Conservation (phyloP, 192 early-diverging fungal genomes). For the Neocallimastix lanati region DNA sequence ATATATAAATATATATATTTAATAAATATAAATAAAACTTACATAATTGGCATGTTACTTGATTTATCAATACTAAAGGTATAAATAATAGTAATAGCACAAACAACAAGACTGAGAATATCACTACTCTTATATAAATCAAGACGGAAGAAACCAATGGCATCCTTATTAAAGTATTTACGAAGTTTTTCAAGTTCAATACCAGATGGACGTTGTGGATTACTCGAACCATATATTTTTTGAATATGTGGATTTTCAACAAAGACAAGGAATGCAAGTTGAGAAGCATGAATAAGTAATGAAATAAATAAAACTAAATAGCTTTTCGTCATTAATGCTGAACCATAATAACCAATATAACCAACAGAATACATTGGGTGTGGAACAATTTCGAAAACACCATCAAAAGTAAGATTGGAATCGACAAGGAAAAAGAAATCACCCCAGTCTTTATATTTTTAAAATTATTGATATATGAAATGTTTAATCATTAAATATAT, state of each 20-base stretch:
- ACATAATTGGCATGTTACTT: slow-evolving; percentile 5
- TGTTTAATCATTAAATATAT: too few relatives aligned
- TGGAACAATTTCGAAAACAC: slow-evolving; percentile 89
- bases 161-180: neutral
- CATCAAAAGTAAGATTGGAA: slow-evolving; percentile 68
- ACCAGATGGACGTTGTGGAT: neutral
- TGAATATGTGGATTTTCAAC: slow-evolving; percentile 85
- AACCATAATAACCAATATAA: slow-evolving; percentile 89
- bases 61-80: slow-evolving; percentile 12
- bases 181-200: slow-evolving; percentile 1
- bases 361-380: slow-evolving; percentile 99
- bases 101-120: slow-evolving; percentile 36
- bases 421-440: slow-evolving; percentile 94
- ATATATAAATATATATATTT: too few relatives aligned
- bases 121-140: neutral
- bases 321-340: slow-evolving; percentile 74
- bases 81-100: slow-evolving; percentile 18
- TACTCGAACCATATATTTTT: slow-evolving; percentile 30
- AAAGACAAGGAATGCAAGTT: slow-evolving; percentile 72
- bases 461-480: too few relatives aligned
- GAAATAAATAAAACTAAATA: slow-evolving; percentile 82
- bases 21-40: too few relatives aligned
- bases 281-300: slow-evolving; percentile 67
- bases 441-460: too few relatives aligned
- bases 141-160: slow-evolving; percentile 3